Conservation (phyloP, 2,329 filamentous ascomycete genomes). For the Berkeleyomyces rouxiae region DNA sequence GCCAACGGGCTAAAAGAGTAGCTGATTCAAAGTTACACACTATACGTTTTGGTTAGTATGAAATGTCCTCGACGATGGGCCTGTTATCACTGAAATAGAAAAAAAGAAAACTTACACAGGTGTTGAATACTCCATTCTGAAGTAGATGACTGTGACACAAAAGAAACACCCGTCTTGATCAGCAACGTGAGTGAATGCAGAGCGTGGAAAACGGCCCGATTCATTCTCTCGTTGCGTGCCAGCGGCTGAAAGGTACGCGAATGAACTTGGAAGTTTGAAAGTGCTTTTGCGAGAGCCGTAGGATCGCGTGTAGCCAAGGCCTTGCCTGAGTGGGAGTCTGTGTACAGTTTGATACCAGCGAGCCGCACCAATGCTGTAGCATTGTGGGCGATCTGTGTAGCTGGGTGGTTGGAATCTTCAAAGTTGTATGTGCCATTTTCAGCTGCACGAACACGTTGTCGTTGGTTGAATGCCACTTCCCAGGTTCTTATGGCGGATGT, state of each 20-base stretch:
- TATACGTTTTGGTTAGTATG: conserved; percentile 15
- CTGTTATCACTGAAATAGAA: not conserved
- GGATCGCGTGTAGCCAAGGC: conserved; percentile 50
- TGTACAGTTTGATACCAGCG: conserved; percentile 49
- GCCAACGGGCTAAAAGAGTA: conserved; percentile 43
- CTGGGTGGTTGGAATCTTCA: conserved; percentile 19
- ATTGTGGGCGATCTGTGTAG: conserved; percentile 49
- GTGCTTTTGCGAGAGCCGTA: conserved; percentile 40
- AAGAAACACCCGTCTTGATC: conserved; percentile 46
- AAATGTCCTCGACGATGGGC: not conserved
- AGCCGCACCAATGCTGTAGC: conserved; percentile 43
- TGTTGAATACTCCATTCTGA: conserved; percentile 48
- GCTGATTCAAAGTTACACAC: conserved; percentile 48
- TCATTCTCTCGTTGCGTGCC: conserved; percentile 41
- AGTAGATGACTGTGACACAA: conserved; percentile 43
- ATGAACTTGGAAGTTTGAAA: conserved; percentile 20
- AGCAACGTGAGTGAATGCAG: conserved; percentile 52
- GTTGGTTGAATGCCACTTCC: conserved; percentile 42
- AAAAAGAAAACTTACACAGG: conserved; percentile 29
- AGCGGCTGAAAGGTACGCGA: conserved; percentile 23
- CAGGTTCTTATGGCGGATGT: conserved; percentile 38
- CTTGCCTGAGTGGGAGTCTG: conserved; percentile 45
- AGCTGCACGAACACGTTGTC: conserved; percentile 32
- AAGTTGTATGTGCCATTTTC: conserved; percentile 25
- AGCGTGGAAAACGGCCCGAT: conserved; percentile 48